These are phyloP conservation scores for Tolypocladium sp. DNA, from an alignment of 2,329 filamentous ascomycete genomes.

Conservation along the genomic window DNA sequence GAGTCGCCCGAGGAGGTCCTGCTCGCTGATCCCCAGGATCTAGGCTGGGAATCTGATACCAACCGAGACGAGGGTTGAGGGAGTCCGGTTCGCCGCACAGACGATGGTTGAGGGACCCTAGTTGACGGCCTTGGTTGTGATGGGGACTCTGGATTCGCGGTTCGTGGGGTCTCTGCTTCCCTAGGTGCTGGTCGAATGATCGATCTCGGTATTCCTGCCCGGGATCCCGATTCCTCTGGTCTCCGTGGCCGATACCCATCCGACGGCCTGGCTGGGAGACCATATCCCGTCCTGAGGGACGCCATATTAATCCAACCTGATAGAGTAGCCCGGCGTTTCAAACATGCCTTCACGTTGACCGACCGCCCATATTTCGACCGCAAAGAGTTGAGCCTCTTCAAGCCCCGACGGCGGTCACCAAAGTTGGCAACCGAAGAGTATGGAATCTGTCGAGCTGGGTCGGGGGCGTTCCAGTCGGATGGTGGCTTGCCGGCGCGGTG, in stretches of 20 bases:
- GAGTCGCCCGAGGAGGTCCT: constrained; percentile 21
- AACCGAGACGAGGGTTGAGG: constrained; percentile 13
- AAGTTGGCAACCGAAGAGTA: neutral
- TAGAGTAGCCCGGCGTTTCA: neutral
- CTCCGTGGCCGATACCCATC: constrained; percentile 23
- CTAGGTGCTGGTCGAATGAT: constrained; percentile 12
- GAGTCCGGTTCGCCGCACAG: constrained; percentile 13
- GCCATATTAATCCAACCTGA: constrained; percentile 29
- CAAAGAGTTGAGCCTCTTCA: neutral
- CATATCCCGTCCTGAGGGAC: constrained; percentile 29
- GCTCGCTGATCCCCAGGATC: constrained; percentile 29
- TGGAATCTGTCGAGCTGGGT: neutral
- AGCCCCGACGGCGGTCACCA: neutral
- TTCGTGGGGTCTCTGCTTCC: constrained; percentile 8
- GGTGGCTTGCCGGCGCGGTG: neutral
- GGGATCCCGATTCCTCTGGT: constrained; percentile 11
- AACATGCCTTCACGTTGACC: constrained; percentile 1
- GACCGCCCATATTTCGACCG: neutral
- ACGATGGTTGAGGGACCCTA: constrained; percentile 12
- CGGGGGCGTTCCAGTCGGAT: neutral
- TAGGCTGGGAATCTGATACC: constrained; percentile 29
- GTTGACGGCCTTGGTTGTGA: constrained; percentile 9
- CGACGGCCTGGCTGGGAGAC: constrained; percentile 28
- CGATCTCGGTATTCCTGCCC: constrained; percentile 13
- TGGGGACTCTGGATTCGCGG: constrained; percentile 7